phyloP scores from a whole-genome alignment of 1,139 yeast species.

The Hemisphaericaspora xylanilytica region DNA sequence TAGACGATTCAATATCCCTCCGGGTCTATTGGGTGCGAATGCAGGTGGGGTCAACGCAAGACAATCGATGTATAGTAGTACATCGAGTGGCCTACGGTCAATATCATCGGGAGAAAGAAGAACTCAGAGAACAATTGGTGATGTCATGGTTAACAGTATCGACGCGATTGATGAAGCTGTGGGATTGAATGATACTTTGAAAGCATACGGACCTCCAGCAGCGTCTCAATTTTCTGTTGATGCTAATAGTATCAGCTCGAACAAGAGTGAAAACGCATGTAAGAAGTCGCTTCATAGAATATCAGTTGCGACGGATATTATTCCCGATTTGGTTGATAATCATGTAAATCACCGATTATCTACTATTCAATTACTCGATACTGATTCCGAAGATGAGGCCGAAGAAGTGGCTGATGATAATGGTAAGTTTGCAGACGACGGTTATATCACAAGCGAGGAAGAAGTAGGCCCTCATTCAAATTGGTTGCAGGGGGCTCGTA shows the following conservation, averaged over 20 bases:
- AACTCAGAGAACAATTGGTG: conserved; percentile 59
- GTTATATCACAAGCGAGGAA: conserved; percentile 9
- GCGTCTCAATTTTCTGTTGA: conserved; percentile 9
- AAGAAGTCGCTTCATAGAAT: conserved; percentile 22
- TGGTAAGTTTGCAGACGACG: conserved; percentile 1
- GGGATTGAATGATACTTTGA: conserved; percentile 21
- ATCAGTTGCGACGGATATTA: conserved; percentile 36
- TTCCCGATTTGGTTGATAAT: conserved; percentile 16
- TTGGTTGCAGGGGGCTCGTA: conserved; percentile 90
- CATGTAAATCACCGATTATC: conserved; percentile 38
- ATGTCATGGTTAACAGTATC: conserved; percentile 58
- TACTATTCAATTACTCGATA: conserved; percentile 49
- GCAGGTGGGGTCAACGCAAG: conserved; percentile 17
- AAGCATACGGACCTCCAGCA: conserved; percentile 2
- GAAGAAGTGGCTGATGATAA: not conserved
- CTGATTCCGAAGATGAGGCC: conserved; percentile 27
- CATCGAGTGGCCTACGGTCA: conserved; percentile 17
- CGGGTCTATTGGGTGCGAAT: conserved; percentile 16
- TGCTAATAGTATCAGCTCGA: conserved; percentile 16
- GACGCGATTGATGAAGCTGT: conserved; percentile 61
- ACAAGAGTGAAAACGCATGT: conserved; percentile 10
- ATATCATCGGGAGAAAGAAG: conserved; percentile 25
- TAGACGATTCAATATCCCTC: conserved; percentile 32
- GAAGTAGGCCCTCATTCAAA: conserved; percentile 53
- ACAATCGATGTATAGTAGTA: conserved; percentile 23